phyloP scores from a whole-genome alignment of 805 yeast species.

The Saccharomyces jurei region DNA sequence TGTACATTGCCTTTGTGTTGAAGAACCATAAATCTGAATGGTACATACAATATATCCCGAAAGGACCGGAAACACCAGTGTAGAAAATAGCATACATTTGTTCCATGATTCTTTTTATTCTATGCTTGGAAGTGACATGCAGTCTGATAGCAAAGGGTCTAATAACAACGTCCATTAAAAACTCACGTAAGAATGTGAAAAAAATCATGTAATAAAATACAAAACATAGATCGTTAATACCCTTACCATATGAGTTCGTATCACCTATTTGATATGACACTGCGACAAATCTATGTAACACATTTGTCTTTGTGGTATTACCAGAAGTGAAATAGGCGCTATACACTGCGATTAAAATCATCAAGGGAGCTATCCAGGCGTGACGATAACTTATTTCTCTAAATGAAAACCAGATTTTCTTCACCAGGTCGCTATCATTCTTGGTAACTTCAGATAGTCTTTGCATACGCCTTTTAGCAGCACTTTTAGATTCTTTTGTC shows the following conservation, averaged over 20 bases:
- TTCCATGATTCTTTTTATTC: conserved; percentile 73
- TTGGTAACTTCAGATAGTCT: conserved; percentile 17
- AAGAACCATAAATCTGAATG: conserved; percentile 76
- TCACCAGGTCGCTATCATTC: conserved; percentile 40
- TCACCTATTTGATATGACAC: conserved; percentile 52
- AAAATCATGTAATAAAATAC: conserved; percentile 67
- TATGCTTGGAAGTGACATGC: conserved; percentile 27
- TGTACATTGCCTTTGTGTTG: conserved; percentile 68
- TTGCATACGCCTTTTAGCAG: conserved; percentile 27
- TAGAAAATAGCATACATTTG: conserved; percentile 75
- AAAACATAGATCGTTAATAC: conserved; percentile 66
- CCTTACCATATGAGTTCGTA: conserved; percentile 68
- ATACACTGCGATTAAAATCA: conserved; percentile 35
- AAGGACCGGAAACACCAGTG: conserved; percentile 65
- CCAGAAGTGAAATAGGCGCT: conserved; percentile 42
- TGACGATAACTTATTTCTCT: conserved; percentile 42
- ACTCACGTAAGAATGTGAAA: conserved; percentile 81
- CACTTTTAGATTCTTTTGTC: conserved; percentile 35
- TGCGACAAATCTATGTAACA: conserved; percentile 47
- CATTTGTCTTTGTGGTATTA: conserved; percentile 46
- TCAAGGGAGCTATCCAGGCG: conserved; percentile 61
- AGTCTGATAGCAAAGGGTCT: conserved; percentile 56
- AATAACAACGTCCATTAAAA: conserved; percentile 68
- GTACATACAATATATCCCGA: conserved; percentile 78
- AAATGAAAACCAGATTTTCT: conserved; percentile 44